Conservation (phyloP, 345 rosid genomes). For the Citrus glauca region DNA sequence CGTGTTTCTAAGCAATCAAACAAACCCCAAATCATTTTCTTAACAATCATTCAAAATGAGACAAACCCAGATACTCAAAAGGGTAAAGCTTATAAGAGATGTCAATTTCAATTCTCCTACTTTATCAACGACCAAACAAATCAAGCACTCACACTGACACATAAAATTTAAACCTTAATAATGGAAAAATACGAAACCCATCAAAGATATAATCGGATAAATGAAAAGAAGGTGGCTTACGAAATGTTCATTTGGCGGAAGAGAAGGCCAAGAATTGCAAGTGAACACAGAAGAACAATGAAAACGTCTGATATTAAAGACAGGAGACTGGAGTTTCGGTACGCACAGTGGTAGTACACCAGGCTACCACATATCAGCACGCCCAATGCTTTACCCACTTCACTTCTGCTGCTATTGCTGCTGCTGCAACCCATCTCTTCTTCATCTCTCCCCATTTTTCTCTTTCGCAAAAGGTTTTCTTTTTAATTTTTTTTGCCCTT, state of each 20-base stretch:
- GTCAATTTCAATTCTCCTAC: not conserved
- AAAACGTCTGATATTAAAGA: conserved; percentile 84
- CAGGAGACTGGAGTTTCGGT: conserved; percentile 68
- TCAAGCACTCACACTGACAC: not conserved
- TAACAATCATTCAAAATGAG: not conserved
- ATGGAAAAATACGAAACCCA: not conserved
- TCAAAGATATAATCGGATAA: not conserved
- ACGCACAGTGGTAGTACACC: conserved; percentile 87
- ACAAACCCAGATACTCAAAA: not conserved
- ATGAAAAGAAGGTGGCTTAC: conserved; percentile 27
- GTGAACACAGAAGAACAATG: conserved; percentile 95
- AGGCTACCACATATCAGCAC: conserved; percentile 59
- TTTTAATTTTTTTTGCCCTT: too few species aligned
- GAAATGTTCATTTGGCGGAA: conserved; percentile 91
- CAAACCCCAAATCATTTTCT: not conserved
- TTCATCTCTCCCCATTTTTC: conserved; percentile 21
- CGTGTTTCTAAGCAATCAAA: not conserved
- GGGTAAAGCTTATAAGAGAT: not conserved
- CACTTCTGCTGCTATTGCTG: conserved; percentile 25
- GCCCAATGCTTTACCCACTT: conserved; percentile 55
- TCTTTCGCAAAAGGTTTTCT: not conserved
- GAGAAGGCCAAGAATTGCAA: conserved; percentile 98
- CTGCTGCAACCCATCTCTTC: not conserved
- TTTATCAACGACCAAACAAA: not conserved
- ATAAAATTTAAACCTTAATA: not conserved